These are phyloP conservation scores for Dictyophora rubrovolvata DNA, from an alignment of 768 basidiomycete genomes.

Conservation along the genomic window DNA sequence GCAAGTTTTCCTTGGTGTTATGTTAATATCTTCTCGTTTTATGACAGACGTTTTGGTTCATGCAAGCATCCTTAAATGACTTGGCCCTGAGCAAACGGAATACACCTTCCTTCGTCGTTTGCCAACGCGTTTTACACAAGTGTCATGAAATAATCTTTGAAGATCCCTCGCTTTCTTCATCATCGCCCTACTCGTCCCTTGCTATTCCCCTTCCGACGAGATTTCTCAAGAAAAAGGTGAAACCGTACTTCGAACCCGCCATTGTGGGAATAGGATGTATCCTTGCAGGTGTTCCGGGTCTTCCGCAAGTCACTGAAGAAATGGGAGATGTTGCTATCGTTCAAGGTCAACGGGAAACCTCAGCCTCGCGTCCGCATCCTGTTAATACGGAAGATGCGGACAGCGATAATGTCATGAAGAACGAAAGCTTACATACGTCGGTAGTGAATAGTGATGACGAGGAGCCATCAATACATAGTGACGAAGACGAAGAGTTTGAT, in stretches of 20 bases:
- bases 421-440: neutral
- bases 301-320: constrained; percentile 64
- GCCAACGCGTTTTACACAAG: constrained; percentile 80
- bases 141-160: constrained; percentile 97
- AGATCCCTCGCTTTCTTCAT: constrained; percentile 59
- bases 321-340: constrained; percentile 81
- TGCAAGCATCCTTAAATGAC: constrained; percentile 91
- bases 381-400: constrained; percentile 36
- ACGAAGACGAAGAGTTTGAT: constrained; percentile 28
- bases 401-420: constrained; percentile 28
- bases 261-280: constrained; percentile 79
- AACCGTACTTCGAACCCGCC: constrained; percentile 60
- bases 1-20: no score
- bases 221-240: constrained; percentile 50
- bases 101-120: constrained; percentile 77
- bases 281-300: constrained; percentile 62
- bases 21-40: neutral
- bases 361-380: constrained; percentile 32
- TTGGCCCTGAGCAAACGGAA: constrained; percentile 47
- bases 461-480: constrained; percentile 13
- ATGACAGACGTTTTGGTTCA: constrained; percentile 88
- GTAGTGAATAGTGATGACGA: neutral
- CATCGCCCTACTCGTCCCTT: constrained; percentile 59
- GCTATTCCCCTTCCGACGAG: constrained; percentile 37
- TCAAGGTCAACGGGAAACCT: constrained; percentile 73